A percentile compares a stretch with the other conserved stretches of the same genome.
Conservation (phyloP, 345 rosid genomes). For the thale cress (Arabidopsis thaliana) region DNA sequence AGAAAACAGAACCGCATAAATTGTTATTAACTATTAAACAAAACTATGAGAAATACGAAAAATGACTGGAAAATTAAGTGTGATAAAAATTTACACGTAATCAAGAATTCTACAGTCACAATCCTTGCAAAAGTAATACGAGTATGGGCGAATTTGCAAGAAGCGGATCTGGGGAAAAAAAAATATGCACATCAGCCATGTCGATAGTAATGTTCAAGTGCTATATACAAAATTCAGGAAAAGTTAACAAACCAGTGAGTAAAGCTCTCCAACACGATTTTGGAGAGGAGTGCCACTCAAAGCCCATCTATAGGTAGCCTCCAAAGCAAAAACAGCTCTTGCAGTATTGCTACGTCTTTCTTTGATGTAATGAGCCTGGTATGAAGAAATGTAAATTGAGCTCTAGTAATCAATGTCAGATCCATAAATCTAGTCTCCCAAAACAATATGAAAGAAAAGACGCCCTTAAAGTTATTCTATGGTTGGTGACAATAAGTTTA, state of each 20-base stretch:
- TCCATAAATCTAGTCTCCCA: background rate
- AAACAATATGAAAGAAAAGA: too few species aligned
- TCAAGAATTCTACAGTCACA: conserved; percentile 93
- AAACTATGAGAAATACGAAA: background rate
- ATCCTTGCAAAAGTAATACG: conserved; percentile 93
- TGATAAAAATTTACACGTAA: conserved; percentile 58
- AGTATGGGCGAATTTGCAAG: conserved; percentile 83
- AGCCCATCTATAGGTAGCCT: conserved; percentile 90
- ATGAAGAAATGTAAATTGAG: conserved; percentile 4
- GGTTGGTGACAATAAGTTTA: background rate
- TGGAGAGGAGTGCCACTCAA: conserved; percentile 98
- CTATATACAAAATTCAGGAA: conserved; percentile 24
- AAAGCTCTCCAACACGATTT: conserved; percentile 98
- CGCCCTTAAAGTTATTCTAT: background rate
- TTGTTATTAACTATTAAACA: conserved; percentile 14
- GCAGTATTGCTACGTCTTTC: conserved; percentile 94
- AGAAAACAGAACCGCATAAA: background rate
- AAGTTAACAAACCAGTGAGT: conserved; percentile 72
- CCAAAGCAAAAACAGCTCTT: conserved; percentile 83
- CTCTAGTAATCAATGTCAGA: conserved; percentile 17
- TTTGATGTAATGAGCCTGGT: conserved; percentile 88
- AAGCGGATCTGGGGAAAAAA: conserved; percentile 76
- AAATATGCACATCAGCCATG: conserved; percentile 30
- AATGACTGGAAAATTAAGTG: conserved; percentile 6
- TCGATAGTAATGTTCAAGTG: conserved; percentile 27